A percentile compares a stretch with the other conserved stretches of the same genome.
Evolutionary conservation across 2,329 filamentous ascomycete species (phyloP).

Genomic region (Penicillium griseofulvum): DNA sequence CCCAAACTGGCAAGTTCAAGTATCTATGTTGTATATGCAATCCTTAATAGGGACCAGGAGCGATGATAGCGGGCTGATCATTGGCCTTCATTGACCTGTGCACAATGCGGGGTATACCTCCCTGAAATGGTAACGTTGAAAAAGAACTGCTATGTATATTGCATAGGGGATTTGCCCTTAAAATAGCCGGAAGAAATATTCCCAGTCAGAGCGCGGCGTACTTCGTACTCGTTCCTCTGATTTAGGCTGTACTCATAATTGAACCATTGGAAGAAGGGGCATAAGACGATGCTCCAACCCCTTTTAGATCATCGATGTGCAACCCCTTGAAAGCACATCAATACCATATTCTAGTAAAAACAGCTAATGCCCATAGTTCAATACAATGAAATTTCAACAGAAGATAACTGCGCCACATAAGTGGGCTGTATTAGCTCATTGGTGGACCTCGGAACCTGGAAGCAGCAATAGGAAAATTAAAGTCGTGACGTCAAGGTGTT

Average conservation of each 20-base stretch:
- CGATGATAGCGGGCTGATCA: slow-evolving; percentile 12
- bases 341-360: neutral
- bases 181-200: neutral
- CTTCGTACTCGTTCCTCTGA: neutral
- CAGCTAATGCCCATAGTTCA: neutral
- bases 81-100: neutral
- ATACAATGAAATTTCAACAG: neutral
- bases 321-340: neutral
- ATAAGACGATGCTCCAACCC: neutral
- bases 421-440: slow-evolving; percentile 17
- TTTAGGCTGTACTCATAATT: neutral
- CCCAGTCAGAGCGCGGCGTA: neutral
- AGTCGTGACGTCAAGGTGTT: slow-evolving; percentile 27
- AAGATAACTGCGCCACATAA: slow-evolving; percentile 22
- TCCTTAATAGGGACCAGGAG: slow-evolving; percentile 3
- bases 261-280: neutral
- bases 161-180: neutral
- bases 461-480: slow-evolving; percentile 9
- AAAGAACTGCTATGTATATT: neutral
- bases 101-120: slow-evolving; percentile 17
- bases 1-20: neutral
- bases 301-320: too few species aligned
- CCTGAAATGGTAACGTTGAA: neutral
- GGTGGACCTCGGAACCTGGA: slow-evolving; percentile 10
- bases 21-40: too few species aligned